Evolutionary conservation across 495 filamentous ascomycete species (phyloP).

Genomic region (Trichocladium antarcticum): DNA sequence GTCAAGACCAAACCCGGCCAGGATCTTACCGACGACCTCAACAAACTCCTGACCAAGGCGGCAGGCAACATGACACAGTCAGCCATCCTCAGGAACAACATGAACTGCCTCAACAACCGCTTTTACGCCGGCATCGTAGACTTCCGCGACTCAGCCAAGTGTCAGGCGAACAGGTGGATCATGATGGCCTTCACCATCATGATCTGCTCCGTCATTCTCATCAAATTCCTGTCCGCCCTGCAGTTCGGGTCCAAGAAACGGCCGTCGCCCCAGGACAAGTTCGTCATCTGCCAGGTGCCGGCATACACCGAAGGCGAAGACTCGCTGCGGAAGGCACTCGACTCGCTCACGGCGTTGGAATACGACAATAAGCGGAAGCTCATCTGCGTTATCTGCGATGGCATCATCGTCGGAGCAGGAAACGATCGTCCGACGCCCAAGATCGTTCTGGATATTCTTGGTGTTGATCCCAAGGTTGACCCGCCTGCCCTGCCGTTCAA

Average conservation of each 20-base stretch:
- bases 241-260: slow-evolving; percentile 89
- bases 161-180: slow-evolving; percentile 87
- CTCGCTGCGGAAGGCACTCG: slow-evolving; percentile 77
- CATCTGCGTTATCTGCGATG: slow-evolving; percentile 87
- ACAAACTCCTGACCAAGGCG: slow-evolving; percentile 31
- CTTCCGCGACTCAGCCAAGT: slow-evolving; percentile 64
- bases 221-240: slow-evolving; percentile 89
- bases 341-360: slow-evolving; percentile 84
- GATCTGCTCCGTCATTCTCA: slow-evolving; percentile 63
- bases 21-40: slow-evolving; percentile 61
- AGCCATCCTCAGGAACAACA: slow-evolving; percentile 41
- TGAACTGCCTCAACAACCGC: slow-evolving; percentile 69
- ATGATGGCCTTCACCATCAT: slow-evolving; percentile 76
- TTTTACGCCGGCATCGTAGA: slow-evolving; percentile 79
- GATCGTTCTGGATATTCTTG: slow-evolving; percentile 93
- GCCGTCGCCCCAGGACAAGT: slow-evolving; percentile 88
- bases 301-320: slow-evolving; percentile 98
- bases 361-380: slow-evolving; percentile 98
- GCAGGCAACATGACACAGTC: slow-evolving; percentile 28
- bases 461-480: slow-evolving; percentile 93
- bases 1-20: slow-evolving; percentile 63
- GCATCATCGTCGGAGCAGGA: slow-evolving; percentile 90
- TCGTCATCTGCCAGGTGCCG: slow-evolving; percentile 95
- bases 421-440: slow-evolving; percentile 96
- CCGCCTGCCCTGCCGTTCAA: slow-evolving; percentile 88